Evolutionary conservation across 441 rosid species (phyloP).

Genomic region (Rhodomyrtus psidioides): DNA sequence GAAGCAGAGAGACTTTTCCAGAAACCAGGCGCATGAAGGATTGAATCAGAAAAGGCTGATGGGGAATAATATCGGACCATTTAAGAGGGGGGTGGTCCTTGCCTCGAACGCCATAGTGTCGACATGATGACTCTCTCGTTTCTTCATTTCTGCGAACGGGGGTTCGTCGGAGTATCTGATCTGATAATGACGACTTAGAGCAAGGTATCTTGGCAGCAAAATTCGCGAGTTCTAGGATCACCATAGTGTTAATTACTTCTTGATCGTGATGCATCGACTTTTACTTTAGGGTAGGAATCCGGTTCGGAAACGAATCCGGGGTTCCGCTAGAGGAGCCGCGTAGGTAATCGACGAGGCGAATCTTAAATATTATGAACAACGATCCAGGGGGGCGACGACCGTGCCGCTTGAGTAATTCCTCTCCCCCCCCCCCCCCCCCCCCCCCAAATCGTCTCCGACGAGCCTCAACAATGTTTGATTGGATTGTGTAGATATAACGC

Average conservation of each 20-base stretch:
- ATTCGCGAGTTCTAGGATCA: neutral
- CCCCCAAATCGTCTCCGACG: neutral
- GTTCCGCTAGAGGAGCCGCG: neutral
- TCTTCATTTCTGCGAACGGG: neutral
- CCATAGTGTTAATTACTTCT: neutral
- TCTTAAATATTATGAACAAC: fast-evolving
- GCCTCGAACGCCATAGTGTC: neutral
- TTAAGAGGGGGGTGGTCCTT: neutral
- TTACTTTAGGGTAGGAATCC: neutral
- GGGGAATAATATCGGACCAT: neutral
- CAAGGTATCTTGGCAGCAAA: neutral
- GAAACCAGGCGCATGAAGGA: neutral
- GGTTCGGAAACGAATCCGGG: too few species aligned
- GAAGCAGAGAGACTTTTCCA: neutral
- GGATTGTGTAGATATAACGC: too few species aligned
- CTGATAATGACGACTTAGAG: neutral
- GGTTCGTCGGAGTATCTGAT: neutral
- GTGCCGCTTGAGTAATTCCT: neutral
- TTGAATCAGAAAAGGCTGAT: neutral
- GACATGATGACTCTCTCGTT: neutral
- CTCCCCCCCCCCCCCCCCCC: neutral
- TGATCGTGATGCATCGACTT: neutral
- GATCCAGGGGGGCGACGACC: neutral
- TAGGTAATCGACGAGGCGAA: neutral
- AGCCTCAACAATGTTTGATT: neutral